phyloP scores from a whole-genome alignment of 208 protist species.

The Trypanosoma cruzi region DNA sequence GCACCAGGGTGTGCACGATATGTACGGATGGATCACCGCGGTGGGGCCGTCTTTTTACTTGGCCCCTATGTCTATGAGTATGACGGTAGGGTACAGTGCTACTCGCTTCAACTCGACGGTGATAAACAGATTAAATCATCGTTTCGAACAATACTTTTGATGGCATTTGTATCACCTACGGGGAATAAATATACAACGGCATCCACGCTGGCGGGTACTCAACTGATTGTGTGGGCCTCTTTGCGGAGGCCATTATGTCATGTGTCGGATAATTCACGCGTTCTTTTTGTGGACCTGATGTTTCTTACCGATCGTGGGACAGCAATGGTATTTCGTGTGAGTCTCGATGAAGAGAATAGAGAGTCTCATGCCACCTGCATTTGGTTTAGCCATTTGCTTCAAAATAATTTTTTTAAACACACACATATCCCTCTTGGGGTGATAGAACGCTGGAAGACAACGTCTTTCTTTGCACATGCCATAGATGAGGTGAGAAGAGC shows the following conservation, averaged over 20 bases:
- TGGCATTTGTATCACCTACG: neutral
- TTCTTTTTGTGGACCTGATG: neutral
- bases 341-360: neutral
- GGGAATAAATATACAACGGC: neutral
- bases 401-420: too few relatives aligned
- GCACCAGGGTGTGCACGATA: slow-evolving; percentile 15
- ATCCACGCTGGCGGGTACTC: neutral
- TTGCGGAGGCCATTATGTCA: slow-evolving; percentile 1
- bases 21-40: slow-evolving; percentile 19
- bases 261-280: neutral
- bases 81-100: slow-evolving; percentile 8
- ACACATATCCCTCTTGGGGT: neutral
- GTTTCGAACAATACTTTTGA: slow-evolving; percentile 10
- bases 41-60: slow-evolving; percentile 15
- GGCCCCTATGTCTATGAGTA: neutral
- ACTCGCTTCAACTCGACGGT: neutral
- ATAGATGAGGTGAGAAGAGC: neutral
- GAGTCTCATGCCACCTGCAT: neutral
- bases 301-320: slow-evolving; percentile 8
- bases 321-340: slow-evolving; percentile 7
- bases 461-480: slow-evolving; percentile 1
- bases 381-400: neutral
- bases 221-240: slow-evolving; percentile 10
- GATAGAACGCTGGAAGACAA: slow-evolving; percentile 12
- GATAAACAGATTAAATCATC: neutral